Base-by-base conservation (phyloP, 805 yeast genomes). In the Myxozyma melibiosi region DNA sequence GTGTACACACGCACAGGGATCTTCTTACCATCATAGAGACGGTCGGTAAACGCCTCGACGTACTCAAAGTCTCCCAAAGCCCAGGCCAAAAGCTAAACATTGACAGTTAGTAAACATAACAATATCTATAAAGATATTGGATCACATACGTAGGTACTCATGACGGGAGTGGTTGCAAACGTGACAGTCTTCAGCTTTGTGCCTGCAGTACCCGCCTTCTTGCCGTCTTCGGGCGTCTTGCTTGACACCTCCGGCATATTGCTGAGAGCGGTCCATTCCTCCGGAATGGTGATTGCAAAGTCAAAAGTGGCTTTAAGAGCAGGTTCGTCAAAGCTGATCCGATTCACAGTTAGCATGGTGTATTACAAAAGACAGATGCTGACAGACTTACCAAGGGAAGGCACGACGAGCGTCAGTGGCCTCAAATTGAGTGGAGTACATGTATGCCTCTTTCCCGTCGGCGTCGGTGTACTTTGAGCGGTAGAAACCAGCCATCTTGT, bases 331-430 rank as follows among this genome's bases (percentile, higher is more conserved):
- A 84, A 86, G 68, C 63, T 58, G 37, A 4, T 47, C 25, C 14
- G 5, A 22, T 25, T 20, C 3, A 16, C 8, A 18, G 33, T 51
- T 18, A 51, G 39, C 18, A 8, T 22, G 38, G 11, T 24, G 22
- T 14, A n/a, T 48, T 3, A 7, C 5, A 9, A 22, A 35, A 13
- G 31, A 2, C 1, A 47, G 33, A 18, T 9, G 25, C 22, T 7
- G 6, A 35, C 16, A 7, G 7, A 34, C 57, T 20, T 41, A 58
- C 63, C 87, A 86, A 33, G 96, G 96, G 78, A 88, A 88, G 8
- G 94, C 94, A 67, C 90, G 80, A 67, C 96, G 83, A 65, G 92
- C 88, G 69, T 88, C 94, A 20, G 92, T 85, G 24, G 95, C 84
- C 74, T 88, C 95, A 82, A 88, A 84, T 73, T 88, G 96, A 43